Evolutionary conservation across 1,284 basidiomycete species (phyloP).

Genomic region (Puccinia horiana): DNA sequence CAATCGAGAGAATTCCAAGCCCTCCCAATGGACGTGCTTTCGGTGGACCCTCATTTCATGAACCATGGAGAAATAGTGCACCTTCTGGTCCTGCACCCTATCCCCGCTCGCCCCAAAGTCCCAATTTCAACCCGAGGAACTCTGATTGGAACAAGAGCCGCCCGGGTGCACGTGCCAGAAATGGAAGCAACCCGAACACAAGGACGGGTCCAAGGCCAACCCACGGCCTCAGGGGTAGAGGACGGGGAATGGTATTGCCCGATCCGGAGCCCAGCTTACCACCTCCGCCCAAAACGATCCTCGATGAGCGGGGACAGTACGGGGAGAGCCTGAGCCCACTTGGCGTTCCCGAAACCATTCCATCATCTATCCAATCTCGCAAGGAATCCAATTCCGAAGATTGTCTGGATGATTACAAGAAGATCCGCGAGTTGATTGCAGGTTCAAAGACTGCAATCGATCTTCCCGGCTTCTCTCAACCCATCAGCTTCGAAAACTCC

Average conservation of each 20-base stretch:
- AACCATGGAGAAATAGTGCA: not conserved
- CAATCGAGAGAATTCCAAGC: not conserved
- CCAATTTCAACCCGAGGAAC: slow-evolving; percentile 2
- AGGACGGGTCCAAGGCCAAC: not conserved
- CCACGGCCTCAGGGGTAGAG: slow-evolving; percentile 12
- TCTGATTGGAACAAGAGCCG: not conserved
- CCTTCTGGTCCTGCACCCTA: not conserved
- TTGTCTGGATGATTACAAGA: slow-evolving; percentile 2
- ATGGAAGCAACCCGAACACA: not conserved
- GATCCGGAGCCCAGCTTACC: slow-evolving; percentile 4
- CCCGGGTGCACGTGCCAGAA: not conserved
- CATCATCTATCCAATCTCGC: not conserved
- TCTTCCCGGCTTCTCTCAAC: not conserved
- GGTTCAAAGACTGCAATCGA: not conserved
- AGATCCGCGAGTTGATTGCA: not conserved
- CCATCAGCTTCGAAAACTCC: not conserved
- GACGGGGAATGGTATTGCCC: not conserved
- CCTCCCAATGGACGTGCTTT: not conserved
- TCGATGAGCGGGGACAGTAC: slow-evolving; percentile 3
- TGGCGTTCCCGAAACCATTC: not conserved
- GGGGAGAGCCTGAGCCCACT: not conserved
- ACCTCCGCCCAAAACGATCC: slow-evolving; percentile 13
- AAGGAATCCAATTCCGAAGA: not conserved
- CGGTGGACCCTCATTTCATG: not conserved
- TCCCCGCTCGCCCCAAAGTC: not conserved